Base-by-base conservation (phyloP, 495 filamentous ascomycete species). In the Hypoxylon lenormandii region DNA sequence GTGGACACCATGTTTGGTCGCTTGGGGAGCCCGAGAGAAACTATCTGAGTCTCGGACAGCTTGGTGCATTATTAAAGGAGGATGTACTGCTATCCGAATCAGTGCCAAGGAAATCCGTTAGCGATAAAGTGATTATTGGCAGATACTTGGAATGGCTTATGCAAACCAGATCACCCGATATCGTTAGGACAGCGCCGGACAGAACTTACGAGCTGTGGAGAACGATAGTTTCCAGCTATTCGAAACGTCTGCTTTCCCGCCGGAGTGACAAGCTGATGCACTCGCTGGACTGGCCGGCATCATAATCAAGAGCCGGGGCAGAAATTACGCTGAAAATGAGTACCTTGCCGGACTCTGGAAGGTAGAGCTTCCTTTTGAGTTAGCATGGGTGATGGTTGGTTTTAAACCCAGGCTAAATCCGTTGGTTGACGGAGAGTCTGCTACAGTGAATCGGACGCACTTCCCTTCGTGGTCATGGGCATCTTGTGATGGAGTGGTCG, bases 1-100 rank as follows among this genome's bases (percentile, higher is more conserved):
- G 36, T 38, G 36, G 36, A 8, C 70, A 66, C 43, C 70, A 59
- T 37, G 54, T 74, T 63, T 77, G 55, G 72, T 73, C 4, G 36
- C 8, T 3, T 12, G 11, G 2, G 36, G 10, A n/a, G 36, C 36
- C 2, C 3, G 13, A 3, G 3, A 4, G 8, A 38, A 12, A 38
- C 13, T 3, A 38, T 3, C 36, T 38, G 4, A 38, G 36, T 38
- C 36, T 38, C 10, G 10, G 2, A 12, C 4, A 38, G 36, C 36
- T 38, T 38, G 36, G 36, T 3, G 8, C 36, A 4, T 12, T 38
- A 12, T n/a, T 38, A 38, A 38, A 38, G 36, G 36, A 28, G 26
- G 7, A 28, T 3, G 7, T 28, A 28, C 26, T 7, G 26, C 26
- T 28, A 28, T 3, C 26, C 3, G 26, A 28, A 3, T 28, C 26